These are phyloP conservation scores for Croton laevigatus DNA, from an alignment of 441 rosid genomes.

Conservation along the genomic window DNA sequence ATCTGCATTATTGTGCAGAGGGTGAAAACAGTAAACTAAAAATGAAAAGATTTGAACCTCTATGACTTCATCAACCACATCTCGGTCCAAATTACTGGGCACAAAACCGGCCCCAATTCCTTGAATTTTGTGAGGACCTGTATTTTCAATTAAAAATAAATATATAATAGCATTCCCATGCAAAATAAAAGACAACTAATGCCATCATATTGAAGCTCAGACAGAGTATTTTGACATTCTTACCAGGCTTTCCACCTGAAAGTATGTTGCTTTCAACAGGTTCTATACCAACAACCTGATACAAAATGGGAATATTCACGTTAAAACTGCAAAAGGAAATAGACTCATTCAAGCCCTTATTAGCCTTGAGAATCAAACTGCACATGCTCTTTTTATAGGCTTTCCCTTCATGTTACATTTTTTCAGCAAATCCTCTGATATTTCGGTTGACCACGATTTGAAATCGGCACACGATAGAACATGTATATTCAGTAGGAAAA, in stretches of 20 bases:
- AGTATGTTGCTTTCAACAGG: slow-evolving; percentile 90
- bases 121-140: slow-evolving; percentile 99
- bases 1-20: slow-evolving; percentile 1
- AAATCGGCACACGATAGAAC: slow-evolving; percentile 3
- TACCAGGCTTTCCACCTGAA: slow-evolving; percentile 98
- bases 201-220: slow-evolving; percentile 15
- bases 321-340: slow-evolving; percentile 1
- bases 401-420: slow-evolving; percentile 13
- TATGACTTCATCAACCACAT: slow-evolving; percentile 80
- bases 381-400: slow-evolving; percentile 7
- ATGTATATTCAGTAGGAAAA: slow-evolving; percentile 1
- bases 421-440: not conserved
- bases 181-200: slow-evolving; percentile 11
- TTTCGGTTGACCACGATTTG: slow-evolving; percentile 6
- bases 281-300: slow-evolving; percentile 88
- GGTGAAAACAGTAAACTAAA: slow-evolving; percentile 13
- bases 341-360: slow-evolving; percentile 14
- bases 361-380: slow-evolving; percentile 10
- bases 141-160: slow-evolving; percentile 21
- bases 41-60: slow-evolving; percentile 43
- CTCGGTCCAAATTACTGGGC: slow-evolving; percentile 74
- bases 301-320: slow-evolving; percentile 16
- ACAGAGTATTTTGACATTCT: slow-evolving; percentile 16
- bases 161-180: not conserved
- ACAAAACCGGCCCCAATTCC: slow-evolving; percentile 99